A percentile compares a stretch with the other conserved stretches of the same genome.
phyloP scores from a whole-genome alignment of 441 rosid genomes.

The Gossypium armourianum region DNA sequence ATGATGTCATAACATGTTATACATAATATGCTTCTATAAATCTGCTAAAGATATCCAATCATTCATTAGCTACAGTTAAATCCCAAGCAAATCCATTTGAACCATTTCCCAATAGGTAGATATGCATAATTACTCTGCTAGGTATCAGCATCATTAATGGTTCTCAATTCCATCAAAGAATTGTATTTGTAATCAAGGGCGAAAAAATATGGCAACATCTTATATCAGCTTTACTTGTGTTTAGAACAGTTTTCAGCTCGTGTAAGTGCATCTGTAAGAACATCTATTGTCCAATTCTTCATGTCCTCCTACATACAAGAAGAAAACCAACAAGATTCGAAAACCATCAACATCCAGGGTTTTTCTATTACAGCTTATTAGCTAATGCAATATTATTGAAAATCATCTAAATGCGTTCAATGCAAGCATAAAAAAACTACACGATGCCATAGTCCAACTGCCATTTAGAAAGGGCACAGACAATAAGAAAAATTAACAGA shows the following conservation, averaged over 20 bases:
- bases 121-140: neutral
- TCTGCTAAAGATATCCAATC: conserved; percentile 1
- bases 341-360: neutral
- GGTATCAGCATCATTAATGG: neutral
- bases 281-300: conserved; percentile 82
- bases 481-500: conserved; percentile 2
- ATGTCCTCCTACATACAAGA: conserved; percentile 52
- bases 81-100: neutral
- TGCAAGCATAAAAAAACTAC: neutral
- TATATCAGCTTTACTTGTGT: conserved; percentile 15
- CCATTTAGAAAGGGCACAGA: too few relatives aligned
- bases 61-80: neutral
- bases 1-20: neutral
- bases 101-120: neutral
- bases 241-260: conserved; percentile 62
- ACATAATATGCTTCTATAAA: neutral
- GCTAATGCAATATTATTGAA: neutral
- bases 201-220: neutral
- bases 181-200: neutral
- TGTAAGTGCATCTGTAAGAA: conserved; percentile 59
- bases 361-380: neutral
- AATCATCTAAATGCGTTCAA: conserved; percentile 1
- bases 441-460: neutral
- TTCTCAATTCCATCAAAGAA: neutral
- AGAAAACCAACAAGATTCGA: neutral